Evolutionary conservation across 2,329 filamentous ascomycete species (phyloP), one percentile per base, ranked within the genome.

Genomic region (Alternaria arbusti): DNA sequence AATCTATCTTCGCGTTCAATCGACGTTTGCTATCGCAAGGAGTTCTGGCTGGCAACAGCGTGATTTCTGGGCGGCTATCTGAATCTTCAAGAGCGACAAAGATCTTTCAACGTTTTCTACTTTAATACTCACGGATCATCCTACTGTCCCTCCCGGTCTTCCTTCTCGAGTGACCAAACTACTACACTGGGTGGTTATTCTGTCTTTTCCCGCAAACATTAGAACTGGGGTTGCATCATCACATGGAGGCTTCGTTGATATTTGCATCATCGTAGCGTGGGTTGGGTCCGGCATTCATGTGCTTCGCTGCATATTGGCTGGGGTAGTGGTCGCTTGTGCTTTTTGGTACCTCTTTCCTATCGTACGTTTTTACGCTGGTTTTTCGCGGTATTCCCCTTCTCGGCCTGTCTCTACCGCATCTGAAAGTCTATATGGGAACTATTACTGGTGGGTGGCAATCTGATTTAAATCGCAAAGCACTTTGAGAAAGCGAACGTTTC

Each of bases 201-300:
- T 73, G 69, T 67, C 64, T 68, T 70, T 70, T 71, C 60, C 68
- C 54, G 70, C 68, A 64, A 65, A 59, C 52, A 68, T 60, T 73
- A 73, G 71, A 73, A 64, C 49, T 62, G 67, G 71, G 70, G 67
- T 67, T 72, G 71, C 71, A 69, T 73, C 52, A 70, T 54, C 44
- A 57, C 59, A 40, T 52, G 70, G 70, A 68, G 69, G 68, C 69
- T 70, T 65, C 65, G 67, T 66, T 66, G 68, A 65, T 68, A 66
- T 66, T 64, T 65, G 70, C 63, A 71, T 72, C 66, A 70, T 70
- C 62, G 63, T 63, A 70, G 70, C 66, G 64, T 65, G 61, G 70
- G 64, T 60, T 64, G 54, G 60, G 64, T 54, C 69, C 65, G 63
- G 67, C 63, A 67, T 63, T n/a, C 32, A 43, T 25, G 54, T 71